A percentile compares a stretch with the other conserved stretches of the same genome.
Conservation (phyloP, 2,329 filamentous ascomycete genomes). For the Ampelomyces quisqualis region DNA sequence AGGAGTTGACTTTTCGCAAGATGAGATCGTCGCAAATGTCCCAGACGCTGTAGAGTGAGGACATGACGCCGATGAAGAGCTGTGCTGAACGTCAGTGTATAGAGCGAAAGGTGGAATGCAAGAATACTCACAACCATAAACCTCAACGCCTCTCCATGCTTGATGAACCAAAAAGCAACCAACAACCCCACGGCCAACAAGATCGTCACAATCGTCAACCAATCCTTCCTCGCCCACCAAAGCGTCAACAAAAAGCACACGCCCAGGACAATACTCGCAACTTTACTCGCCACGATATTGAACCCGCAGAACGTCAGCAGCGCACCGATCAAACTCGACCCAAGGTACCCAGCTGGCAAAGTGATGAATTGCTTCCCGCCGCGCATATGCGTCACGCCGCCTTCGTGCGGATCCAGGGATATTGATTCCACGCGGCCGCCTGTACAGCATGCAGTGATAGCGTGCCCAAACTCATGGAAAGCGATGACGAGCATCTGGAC, state of each 20-base stretch:
- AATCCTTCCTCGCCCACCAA: slow-evolving; percentile 79
- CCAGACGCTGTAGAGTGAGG: slow-evolving; percentile 76
- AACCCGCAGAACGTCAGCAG: slow-evolving; percentile 78
- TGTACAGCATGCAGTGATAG: slow-evolving; percentile 69
- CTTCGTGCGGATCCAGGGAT: slow-evolving; percentile 71
- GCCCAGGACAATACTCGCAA: slow-evolving; percentile 72
- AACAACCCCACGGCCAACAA: slow-evolving; percentile 69
- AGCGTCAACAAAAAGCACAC: slow-evolving; percentile 76
- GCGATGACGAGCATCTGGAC: slow-evolving; percentile 65
- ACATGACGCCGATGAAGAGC: slow-evolving; percentile 82
- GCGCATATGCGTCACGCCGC: slow-evolving; percentile 75
- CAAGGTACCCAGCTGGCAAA: slow-evolving; percentile 75
- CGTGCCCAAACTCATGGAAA: slow-evolving; percentile 78
- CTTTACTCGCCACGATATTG: slow-evolving; percentile 76
- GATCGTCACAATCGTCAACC: slow-evolving; percentile 72
- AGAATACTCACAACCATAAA: slow-evolving; percentile 63
- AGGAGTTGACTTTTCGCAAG: slow-evolving; percentile 75
- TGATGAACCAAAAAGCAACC: slow-evolving; percentile 77
- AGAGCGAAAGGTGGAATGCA: neutral
- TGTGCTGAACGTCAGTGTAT: slow-evolving; percentile 23
- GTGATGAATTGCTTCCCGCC: slow-evolving; percentile 71
- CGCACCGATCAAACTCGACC: slow-evolving; percentile 74
- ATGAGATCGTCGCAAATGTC: slow-evolving; percentile 84
- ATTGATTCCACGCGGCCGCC: slow-evolving; percentile 74
- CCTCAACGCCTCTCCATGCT: slow-evolving; percentile 69